These are phyloP conservation scores for Metschnikowia peoriensis DNA, from an alignment of 805 yeast species.

Conservation along the genomic window DNA sequence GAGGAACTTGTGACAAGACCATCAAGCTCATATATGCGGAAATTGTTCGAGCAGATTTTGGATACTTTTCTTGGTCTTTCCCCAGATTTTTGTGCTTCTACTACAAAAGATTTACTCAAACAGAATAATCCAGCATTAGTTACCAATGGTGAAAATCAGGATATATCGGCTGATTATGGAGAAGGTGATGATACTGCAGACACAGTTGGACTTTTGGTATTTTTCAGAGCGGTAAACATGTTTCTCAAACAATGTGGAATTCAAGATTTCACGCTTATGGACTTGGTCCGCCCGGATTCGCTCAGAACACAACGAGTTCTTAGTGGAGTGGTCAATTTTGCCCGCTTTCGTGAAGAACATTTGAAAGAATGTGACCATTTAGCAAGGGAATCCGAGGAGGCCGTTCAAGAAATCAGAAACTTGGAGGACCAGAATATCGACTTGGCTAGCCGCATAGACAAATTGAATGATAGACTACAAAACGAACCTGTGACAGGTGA, in stretches of 20 bases:
- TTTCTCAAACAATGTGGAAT: constrained; percentile 75
- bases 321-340: constrained; percentile 84
- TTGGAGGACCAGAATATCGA: constrained; percentile 21
- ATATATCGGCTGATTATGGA: background rate
- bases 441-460: constrained; percentile 11
- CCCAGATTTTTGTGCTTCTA: constrained; percentile 20
- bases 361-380: constrained; percentile 66
- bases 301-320: constrained; percentile 59
- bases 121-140: constrained; percentile 2
- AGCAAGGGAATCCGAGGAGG: constrained; percentile 51
- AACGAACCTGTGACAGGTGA: constrained; percentile 38
- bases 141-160: background rate
- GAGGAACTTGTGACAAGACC: constrained; percentile 62
- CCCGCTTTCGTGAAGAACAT: constrained; percentile 77
- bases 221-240: constrained; percentile 58
- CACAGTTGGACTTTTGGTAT: constrained; percentile 43
- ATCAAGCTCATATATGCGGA: constrained; percentile 51
- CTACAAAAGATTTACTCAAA: constrained; percentile 22
- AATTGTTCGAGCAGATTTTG: constrained; percentile 58
- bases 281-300: constrained; percentile 76
- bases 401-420: constrained; percentile 41
- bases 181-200: constrained; percentile 18
- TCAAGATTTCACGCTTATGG: constrained; percentile 71
- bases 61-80: constrained; percentile 59
- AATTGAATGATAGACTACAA: constrained; percentile 21